Evolutionary conservation across 345 rosid genomes (phyloP).

Genomic region (Arabidopsis suecica): DNA sequence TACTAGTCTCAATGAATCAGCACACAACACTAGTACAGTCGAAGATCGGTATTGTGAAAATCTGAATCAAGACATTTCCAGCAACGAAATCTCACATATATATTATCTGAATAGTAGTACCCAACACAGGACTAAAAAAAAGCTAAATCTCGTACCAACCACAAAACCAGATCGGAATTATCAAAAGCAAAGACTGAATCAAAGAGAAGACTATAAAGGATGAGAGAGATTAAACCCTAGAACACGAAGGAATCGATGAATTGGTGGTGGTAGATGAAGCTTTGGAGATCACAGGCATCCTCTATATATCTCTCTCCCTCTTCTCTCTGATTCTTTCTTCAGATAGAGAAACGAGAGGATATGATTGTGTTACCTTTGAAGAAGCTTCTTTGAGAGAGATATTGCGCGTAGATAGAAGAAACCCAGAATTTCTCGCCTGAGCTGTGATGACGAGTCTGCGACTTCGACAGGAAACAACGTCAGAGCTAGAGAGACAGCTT

Average conservation of each 20-base stretch:
- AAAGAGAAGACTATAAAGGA: background rate
- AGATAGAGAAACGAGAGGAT: conserved; percentile 31
- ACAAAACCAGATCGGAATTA: conserved; percentile 32
- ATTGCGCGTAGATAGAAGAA: conserved; percentile 20
- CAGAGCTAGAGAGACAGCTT: conserved; percentile 44
- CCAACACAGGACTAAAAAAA: conserved; percentile 1
- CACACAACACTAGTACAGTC: background rate
- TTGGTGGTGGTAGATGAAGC: conserved; percentile 74
- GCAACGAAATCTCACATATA: background rate
- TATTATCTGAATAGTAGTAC: background rate
- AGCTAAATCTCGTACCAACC: conserved; percentile 33
- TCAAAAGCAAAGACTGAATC: conserved; percentile 1
- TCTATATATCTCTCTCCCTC: conserved; percentile 35
- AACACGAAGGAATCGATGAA: conserved; percentile 73
- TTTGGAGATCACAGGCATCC: conserved; percentile 73
- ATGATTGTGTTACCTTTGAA: conserved; percentile 28
- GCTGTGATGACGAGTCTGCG: conserved; percentile 50
- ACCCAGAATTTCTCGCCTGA: conserved; percentile 30
- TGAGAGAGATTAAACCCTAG: conserved; percentile 55
- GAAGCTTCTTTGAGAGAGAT: background rate
- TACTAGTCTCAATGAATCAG: conserved; percentile 5
- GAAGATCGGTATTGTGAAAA: conserved; percentile 25
- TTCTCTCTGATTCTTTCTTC: conserved; percentile 21
- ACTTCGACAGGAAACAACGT: conserved; percentile 47
- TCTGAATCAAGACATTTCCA: background rate